Base-by-base conservation (phyloP, 2,329 filamentous ascomycete species). In the Capronia epimyces region DNA sequence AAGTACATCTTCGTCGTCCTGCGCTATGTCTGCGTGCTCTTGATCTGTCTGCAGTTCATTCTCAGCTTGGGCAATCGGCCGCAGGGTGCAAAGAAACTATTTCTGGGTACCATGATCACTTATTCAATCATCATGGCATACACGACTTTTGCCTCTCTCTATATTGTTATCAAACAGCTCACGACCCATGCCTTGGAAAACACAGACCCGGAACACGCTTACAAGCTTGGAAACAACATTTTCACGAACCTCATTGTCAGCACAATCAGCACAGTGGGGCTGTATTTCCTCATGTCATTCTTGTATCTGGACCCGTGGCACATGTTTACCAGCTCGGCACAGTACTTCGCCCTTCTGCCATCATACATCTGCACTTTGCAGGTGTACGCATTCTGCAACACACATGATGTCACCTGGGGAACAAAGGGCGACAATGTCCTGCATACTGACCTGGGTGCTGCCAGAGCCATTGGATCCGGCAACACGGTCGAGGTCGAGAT, bases 331-430 rank as follows among this genome's bases (percentile, higher is more conserved):
- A 91, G 85, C 0, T 83, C 87, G 0, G 81, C 78, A 0, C 90
- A 96, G 67, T 98, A 98, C 75, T 96, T 98, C 67, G 79, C 90
- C 41, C 82, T 98, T 21, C 77, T 98, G 29, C 93, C 93, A 0
- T 84, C 79, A 32, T 98, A 97, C 74, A 95, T 98, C 70, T 97
- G 93, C 74, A 97, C 89, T 0, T 78, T 98, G 2, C 93, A 98
- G 69, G 89, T 97, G 16, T 98, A 98, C 71, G 93, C 93, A 37
- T 98, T 98, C 71, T 97, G 93, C 76, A 98, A 98, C 73, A 95
- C 91, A 0, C 93, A 98, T 79, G 93, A 98, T 67, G 89, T 98
- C 16, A 95, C 90, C 0, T 98, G 93, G 93, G 93, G 93, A 39
- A 98, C 93, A 40, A 98, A 98, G 72, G 93, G 93, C 50, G 93